phyloP scores from a whole-genome alignment of 2,329 filamentous ascomycete genomes.

The Arthrinium phaeospermum region DNA sequence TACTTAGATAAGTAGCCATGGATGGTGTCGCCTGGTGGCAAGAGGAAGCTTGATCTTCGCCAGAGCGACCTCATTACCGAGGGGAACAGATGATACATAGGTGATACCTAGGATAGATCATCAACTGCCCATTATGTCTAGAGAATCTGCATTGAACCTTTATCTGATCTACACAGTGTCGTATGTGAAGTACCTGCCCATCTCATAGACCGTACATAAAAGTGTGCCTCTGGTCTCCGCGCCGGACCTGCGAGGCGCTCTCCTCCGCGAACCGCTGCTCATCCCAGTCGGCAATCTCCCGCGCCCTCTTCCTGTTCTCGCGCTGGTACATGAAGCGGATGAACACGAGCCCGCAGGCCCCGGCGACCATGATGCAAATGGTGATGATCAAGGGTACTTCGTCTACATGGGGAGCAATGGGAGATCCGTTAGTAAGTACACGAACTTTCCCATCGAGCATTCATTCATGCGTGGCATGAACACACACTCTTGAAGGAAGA shows the following conservation, averaged over 20 bases:
- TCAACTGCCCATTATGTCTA: too few relatives aligned
- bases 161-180: too few relatives aligned
- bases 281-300: neutral
- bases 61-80: neutral
- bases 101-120: too few relatives aligned
- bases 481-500: too few relatives aligned
- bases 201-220: neutral
- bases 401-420: neutral
- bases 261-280: constrained; percentile 5
- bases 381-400: neutral
- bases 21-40: neutral
- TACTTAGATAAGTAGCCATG: neutral
- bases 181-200: neutral
- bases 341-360: neutral
- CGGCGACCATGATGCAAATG: constrained; percentile 6
- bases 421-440: neutral
- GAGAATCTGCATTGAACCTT: too few relatives aligned
- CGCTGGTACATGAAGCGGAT: constrained; percentile 1
- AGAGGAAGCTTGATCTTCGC: neutral
- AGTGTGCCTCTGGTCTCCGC: neutral
- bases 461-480: too few relatives aligned
- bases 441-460: too few relatives aligned
- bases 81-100: too few relatives aligned
- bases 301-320: constrained; percentile 9
- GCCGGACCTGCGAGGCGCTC: neutral